Evolutionary conservation across 768 basidiomycete species (phyloP).

Genomic region (Gautieria morchelliformis): DNA sequence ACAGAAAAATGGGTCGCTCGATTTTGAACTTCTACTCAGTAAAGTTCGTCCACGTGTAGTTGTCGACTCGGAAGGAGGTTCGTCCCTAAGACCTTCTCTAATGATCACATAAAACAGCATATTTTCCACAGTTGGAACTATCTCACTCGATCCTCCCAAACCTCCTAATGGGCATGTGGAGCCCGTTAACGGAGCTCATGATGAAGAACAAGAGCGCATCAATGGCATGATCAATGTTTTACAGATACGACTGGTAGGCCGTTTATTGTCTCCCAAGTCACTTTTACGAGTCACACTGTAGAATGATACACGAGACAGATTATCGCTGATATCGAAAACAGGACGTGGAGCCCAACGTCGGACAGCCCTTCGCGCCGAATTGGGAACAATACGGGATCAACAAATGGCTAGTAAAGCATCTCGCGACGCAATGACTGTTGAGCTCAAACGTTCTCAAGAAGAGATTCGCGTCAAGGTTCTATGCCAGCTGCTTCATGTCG

Average conservation of each 20-base stretch:
- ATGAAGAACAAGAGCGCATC: background rate
- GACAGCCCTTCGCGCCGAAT: background rate
- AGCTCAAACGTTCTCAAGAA: background rate
- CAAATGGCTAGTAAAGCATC: background rate
- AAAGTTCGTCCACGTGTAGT: background rate
- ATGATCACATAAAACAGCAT: background rate
- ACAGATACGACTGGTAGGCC: background rate
- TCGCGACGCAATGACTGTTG: background rate
- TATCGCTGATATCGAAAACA: slow-evolving; percentile 2
- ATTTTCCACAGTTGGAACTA: background rate
- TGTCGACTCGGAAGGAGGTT: slow-evolving; percentile 7
- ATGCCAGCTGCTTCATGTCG: background rate
- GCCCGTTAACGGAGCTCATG: background rate
- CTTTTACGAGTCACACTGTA: background rate
- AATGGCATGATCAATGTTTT: background rate
- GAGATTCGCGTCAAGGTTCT: background rate
- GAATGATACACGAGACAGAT: background rate
- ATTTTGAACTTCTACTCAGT: background rate
- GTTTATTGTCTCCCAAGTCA: background rate
- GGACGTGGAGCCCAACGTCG: background rate
- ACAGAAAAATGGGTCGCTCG: background rate
- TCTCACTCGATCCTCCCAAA: background rate
- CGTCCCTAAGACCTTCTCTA: background rate
- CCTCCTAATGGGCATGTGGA: background rate
- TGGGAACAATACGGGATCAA: background rate